Base-by-base conservation (phyloP, 1,284 basidiomycete species). In the Rhodotorula sp. region DNA sequence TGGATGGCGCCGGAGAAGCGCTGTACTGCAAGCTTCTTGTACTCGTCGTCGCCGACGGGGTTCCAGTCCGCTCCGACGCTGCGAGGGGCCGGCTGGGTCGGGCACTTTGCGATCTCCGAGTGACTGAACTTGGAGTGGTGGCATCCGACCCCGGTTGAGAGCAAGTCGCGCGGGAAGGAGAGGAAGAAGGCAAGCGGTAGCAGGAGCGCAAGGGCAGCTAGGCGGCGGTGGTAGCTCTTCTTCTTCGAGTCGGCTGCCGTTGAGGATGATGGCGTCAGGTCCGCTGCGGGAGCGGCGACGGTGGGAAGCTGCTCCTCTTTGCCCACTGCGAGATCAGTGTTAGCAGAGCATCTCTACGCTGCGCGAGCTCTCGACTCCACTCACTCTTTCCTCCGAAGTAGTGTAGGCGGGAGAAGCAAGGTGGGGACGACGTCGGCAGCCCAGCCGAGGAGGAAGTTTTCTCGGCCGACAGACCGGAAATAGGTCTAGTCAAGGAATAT, bases 41-140 rank as follows among this genome's bases (percentile, higher is more conserved):
- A 76, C 21, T 61, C 47, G 2, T 29, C 34, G 26, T 76, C 73
- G 14, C 67, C 49, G 47, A 61, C 48, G 7, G 75, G 75, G 1
- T 56, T 18, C 75, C 75, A 76, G 34, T 70, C 59, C 2, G 31
- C n/a, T 3, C 75, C 75, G 21, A 72, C 58, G 34, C 65, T 64
- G 14, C 62, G 23, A 7, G 73, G 62, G 3, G 62, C 64, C 0
- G 51, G 49, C 54, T 76, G 75, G 3, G 34, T 52, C 3, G 73
- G 73, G 51, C 75, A 76, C 3, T n/a, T 46, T 16, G 69, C 68
- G 15, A 54, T 65, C 3, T 52, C 2, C 34, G 31, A 43, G 43
- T 15, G n/a, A 57, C 65, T 4, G 64, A 21, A 20, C 31, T 6
- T 20, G 47, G 58, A 26, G 4, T 26, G 48, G n/a, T 48, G 29